These are phyloP conservation scores for Backusella westeae DNA, from an alignment of 192 early-diverging fungal species.

Conservation along the genomic window DNA sequence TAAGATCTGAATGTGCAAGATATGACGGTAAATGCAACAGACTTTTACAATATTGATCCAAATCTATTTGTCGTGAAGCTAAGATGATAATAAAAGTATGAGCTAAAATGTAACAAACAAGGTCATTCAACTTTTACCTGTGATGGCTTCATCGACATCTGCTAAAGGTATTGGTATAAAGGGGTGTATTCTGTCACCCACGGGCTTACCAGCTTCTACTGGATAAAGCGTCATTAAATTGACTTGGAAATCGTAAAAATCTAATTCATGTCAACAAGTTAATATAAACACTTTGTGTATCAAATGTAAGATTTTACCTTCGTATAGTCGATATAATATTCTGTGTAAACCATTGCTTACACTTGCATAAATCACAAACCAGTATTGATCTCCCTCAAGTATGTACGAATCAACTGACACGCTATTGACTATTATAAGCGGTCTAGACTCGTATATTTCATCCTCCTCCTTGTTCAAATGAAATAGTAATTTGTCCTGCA, in stretches of 20 bases:
- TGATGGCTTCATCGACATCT: slow-evolving; percentile 57
- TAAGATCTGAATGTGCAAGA: slow-evolving; percentile 41
- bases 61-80: slow-evolving; percentile 52
- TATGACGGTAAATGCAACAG: slow-evolving; percentile 49
- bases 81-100: neutral
- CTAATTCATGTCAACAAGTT: slow-evolving; percentile 7
- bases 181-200: slow-evolving; percentile 46
- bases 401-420: slow-evolving; percentile 66
- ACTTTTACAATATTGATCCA: slow-evolving; percentile 61
- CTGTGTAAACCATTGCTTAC: slow-evolving; percentile 55
- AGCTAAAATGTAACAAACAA: neutral
- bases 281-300: neutral
- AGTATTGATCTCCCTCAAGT: slow-evolving; percentile 68
- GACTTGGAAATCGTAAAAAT: slow-evolving; percentile 68
- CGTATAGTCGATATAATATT: slow-evolving; percentile 69
- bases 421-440: slow-evolving; percentile 34
- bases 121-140: slow-evolving; percentile 23
- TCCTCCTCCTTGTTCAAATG: slow-evolving; percentile 42
- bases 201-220: slow-evolving; percentile 48
- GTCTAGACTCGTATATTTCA: slow-evolving; percentile 31
- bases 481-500: slow-evolving; percentile 39
- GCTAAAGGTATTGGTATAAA: slow-evolving; percentile 55
- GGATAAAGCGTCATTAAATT: slow-evolving; percentile 57
- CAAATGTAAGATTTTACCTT: slow-evolving; percentile 24
- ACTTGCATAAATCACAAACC: slow-evolving; percentile 65